Evolutionary conservation across 2,329 filamentous ascomycete genomes (phyloP), one percentile per base, ranked within the genome.

Genomic region (Arthroderma sp.): DNA sequence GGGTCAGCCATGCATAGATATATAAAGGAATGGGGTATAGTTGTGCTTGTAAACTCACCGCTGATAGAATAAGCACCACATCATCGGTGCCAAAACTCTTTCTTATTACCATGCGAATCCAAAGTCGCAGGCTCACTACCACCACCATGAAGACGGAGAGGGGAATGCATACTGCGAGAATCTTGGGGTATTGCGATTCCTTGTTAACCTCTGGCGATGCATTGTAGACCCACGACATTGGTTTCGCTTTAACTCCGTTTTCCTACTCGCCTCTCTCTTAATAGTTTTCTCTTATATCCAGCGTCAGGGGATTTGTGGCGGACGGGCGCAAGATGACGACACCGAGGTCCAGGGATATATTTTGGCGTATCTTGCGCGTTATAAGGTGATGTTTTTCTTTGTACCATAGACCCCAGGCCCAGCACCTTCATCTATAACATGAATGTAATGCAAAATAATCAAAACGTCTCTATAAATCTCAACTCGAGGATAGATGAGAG

Each of bases 181-280:
- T 74, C 31, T 61, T 62, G 15, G 56, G 65, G 48, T 68, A 75
- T 42, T 74, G 59, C 3, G 73, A 75, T 45, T 59, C 50, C 15
- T 56, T 61, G 38, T 75, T 62, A 27, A 74, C 59, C 51, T 69
- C 68, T 5, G 66, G 59, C 5, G 68, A 59, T 41, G 68, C 71
- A 58, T 74, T 67, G 37, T 66, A 51, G 38, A 76, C 71, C 72
- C 71, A 75, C 45, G 58, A 64, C 71, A 74, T 74, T 15, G 39
- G 55, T 46, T 50, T 39, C 39, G 41, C 11, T 34, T 34, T 34
- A 11, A 11, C 11, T 34, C 11, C 32, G 2, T 34, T 34, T 11
- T 3, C 32, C 11, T 34, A 11, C 32, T 34, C 11, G 32, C 11
- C 32, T 3, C 32, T 34, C 8, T 22, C 15, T 22, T 22, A 22